phyloP scores from a whole-genome alignment of 176 grass and related monocot species.

The Panicum miliaceum region DNA sequence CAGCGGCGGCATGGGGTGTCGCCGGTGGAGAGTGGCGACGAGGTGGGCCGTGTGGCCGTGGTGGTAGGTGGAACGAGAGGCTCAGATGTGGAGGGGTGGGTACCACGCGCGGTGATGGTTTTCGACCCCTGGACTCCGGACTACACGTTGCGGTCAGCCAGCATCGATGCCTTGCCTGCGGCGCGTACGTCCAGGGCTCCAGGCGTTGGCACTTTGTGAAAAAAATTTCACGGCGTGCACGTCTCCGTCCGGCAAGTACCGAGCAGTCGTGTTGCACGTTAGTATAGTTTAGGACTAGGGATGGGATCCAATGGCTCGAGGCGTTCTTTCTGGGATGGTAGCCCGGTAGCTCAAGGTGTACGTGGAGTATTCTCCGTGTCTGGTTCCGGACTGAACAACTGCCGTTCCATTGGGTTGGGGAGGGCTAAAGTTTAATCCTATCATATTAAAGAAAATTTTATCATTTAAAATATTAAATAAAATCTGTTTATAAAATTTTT shows the following conservation, averaged over 20 bases:
- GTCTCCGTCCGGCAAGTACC: neutral
- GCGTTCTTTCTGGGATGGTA: too few relatives aligned
- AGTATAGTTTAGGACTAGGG: neutral
- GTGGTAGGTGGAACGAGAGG: conserved; percentile 32
- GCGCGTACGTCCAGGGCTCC: neutral
- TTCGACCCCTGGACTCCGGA: too few relatives aligned
- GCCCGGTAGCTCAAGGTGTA: too few relatives aligned
- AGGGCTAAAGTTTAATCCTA: too few relatives aligned
- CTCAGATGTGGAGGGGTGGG: neutral
- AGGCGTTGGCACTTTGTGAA: neutral
- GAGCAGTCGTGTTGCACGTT: neutral
- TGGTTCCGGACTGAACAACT: neutral
- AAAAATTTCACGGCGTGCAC: neutral
- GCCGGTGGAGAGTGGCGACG: too few relatives aligned
- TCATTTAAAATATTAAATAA: too few relatives aligned
- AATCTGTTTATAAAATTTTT: too few relatives aligned
- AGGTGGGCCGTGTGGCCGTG: neutral
- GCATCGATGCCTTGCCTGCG: neutral
- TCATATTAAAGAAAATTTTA: too few relatives aligned
- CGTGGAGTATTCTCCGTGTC: too few relatives aligned
- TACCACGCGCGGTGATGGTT: neutral
- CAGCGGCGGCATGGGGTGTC: too few relatives aligned
- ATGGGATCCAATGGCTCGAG: neutral
- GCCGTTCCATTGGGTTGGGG: too few relatives aligned
- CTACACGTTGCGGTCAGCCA: conserved; percentile 1